Conservation (phyloP, 2,329 filamentous ascomycete species). For the Aureobasidium uvarum region DNA sequence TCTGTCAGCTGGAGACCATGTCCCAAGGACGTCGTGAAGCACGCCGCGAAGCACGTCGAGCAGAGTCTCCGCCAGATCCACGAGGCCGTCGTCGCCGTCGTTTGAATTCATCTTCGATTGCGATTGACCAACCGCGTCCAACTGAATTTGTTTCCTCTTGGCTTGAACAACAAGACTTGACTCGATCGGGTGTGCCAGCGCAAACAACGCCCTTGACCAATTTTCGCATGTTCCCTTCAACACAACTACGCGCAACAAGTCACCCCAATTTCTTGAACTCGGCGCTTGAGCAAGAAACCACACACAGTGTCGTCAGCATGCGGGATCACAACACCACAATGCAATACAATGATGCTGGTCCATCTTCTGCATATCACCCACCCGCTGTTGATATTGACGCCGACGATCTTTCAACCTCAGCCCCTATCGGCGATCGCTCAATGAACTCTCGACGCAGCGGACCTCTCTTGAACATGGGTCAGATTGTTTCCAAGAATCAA, state of each 20-base stretch:
- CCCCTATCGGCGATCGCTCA: not conserved
- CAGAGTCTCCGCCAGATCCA: conserved; percentile 16
- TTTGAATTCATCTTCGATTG: conserved; percentile 8
- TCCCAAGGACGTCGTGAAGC: conserved; percentile 7
- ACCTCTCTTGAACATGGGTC: conserved; percentile 3
- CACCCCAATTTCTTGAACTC: not conserved
- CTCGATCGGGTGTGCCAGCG: not conserved
- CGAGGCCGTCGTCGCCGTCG: conserved; percentile 7
- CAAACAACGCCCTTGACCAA: conserved; percentile 7
- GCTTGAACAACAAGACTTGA: conserved; percentile 12
- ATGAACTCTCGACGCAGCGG: not conserved
- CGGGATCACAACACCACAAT: not conserved
- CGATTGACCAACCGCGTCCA: not conserved
- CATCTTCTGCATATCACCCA: not conserved
- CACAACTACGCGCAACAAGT: not conserved
- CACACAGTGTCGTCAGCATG: not conserved
- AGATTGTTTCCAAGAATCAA: conserved; percentile 12
- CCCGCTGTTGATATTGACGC: not conserved
- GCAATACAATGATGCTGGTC: not conserved
- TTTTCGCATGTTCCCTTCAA: not conserved
- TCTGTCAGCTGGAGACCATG: not conserved
- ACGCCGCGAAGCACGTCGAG: conserved; percentile 18
- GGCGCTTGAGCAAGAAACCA: not conserved
- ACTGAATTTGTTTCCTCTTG: conserved; percentile 10
- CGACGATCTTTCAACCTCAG: not conserved